Evolutionary conservation across 2,329 filamentous ascomycete genomes (phyloP), one percentile per base, ranked within the genome.

Genomic region (Pyrenochaeta sp.): DNA sequence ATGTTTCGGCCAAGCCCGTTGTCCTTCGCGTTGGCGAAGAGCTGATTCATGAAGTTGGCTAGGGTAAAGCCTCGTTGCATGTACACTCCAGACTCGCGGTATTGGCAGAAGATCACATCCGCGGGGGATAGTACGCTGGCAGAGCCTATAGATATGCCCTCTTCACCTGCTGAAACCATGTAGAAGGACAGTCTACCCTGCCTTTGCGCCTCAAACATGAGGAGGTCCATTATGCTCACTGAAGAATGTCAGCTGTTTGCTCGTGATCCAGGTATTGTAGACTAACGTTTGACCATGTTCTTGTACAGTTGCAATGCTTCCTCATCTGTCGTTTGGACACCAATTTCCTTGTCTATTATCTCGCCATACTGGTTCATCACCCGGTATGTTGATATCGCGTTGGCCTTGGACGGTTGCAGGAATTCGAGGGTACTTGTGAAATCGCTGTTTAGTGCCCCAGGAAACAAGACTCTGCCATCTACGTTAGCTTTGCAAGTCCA

Each of bases 151-250:
- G 91, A 91, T 46, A 97, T 92, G 30, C 94, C 95, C 81, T 99
- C 95, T 79, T 97, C 93, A 52, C 93, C 93, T 0, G 92, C 91
- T 32, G 90, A 94, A 33, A 89, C 82, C 91, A 99, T 98, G 78
- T 99, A 99, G 78, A 99, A 99, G 75, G 89, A 93, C 50, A 97
- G 79, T 17, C 92, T 87, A n/a, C 93, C 93, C 77, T 99, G 95
- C 40, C 95, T 84, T 77, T 99, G 95, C 0, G 95, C 93, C 70
- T 99, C 95, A 71, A 97, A 97, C 93, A 98, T 98, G 73, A 98
- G 90, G 49, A 96, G 77, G 72, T 99, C 95, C 92, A 99, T 95
- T 63, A 98, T 90, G 50, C 90, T 87, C 50, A 89, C 85, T 82
- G 57, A 17, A 21, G 33, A 30, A 10, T 14, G 56, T 63, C 40